Evolutionary conservation across 106 monocot genomes (phyloP).

Genomic region (Iris macrosiphon): DNA sequence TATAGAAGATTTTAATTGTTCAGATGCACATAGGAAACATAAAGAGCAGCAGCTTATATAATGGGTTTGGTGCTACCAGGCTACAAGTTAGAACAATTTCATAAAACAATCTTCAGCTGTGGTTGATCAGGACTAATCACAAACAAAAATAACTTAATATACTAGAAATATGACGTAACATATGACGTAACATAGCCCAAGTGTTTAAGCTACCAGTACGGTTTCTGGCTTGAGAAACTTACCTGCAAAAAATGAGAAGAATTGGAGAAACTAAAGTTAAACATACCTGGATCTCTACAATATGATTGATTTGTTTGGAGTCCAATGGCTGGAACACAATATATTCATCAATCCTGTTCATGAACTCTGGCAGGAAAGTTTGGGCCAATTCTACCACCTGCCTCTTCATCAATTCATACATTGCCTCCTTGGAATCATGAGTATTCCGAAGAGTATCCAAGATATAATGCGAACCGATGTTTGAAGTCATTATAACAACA

Average conservation of each 20-base stretch:
- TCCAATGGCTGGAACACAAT: slow-evolving; percentile 96
- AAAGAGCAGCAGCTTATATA: no score
- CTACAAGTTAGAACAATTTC: no score
- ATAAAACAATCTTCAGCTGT: no score
- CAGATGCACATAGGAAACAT: no score
- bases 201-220: no score
- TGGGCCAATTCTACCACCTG: slow-evolving; percentile 70
- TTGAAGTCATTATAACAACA: slow-evolving; percentile 93
- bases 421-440: slow-evolving; percentile 57
- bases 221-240: no score
- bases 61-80: no score
- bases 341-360: slow-evolving; percentile 93
- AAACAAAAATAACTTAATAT: no score
- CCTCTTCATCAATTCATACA: slow-evolving; percentile 85
- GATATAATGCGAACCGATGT: slow-evolving; percentile 86
- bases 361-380: slow-evolving; percentile 88
- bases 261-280: not conserved
- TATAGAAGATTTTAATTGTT: no score
- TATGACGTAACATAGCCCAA: no score
- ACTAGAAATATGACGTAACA: no score
- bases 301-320: slow-evolving; percentile 53
- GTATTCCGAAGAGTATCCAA: slow-evolving; percentile 67
- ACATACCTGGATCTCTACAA: slow-evolving; percentile 92
- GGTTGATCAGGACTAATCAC: no score
- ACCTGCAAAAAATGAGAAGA: not conserved